Evolutionary conservation across 768 basidiomycete species (phyloP).

Genomic region (Candolleomyces eurysporus): DNA sequence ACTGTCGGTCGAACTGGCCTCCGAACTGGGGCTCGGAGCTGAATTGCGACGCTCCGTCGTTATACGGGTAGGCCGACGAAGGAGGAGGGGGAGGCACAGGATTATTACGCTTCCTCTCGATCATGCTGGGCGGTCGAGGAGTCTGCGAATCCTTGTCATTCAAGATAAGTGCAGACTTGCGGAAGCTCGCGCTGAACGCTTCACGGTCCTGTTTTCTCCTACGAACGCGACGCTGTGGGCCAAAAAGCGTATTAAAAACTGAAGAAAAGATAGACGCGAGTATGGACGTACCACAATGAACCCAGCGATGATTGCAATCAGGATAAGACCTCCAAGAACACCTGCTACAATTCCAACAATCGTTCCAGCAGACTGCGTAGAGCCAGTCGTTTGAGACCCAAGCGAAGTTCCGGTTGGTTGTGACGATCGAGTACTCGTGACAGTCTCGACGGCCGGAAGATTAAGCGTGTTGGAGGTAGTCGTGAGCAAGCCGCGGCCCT

Average conservation of each 20-base stretch:
- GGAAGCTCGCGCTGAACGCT: conserved; percentile 12
- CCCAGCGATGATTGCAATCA: background rate
- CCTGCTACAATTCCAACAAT: conserved; percentile 8
- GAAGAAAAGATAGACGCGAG: background rate
- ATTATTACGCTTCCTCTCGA: conserved; percentile 6
- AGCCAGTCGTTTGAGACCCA: background rate
- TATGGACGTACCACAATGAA: conserved; percentile 7
- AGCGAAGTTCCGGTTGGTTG: background rate
- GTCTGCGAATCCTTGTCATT: conserved; percentile 7
- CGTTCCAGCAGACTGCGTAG: background rate
- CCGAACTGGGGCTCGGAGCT: background rate
- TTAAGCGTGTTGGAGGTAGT: too few species aligned
- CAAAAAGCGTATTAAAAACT: background rate
- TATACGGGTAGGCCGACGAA: conserved; percentile 5
- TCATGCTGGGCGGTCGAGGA: conserved; percentile 13
- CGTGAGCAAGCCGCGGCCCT: too few species aligned
- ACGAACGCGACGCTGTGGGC: background rate
- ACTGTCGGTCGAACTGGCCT: background rate
- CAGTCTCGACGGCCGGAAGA: background rate
- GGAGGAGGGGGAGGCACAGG: background rate
- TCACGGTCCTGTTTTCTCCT: background rate
- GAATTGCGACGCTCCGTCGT: conserved; percentile 4
- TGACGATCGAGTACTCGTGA: background rate
- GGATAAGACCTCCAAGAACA: background rate
- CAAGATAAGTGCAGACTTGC: conserved; percentile 13